These are phyloP conservation scores for Melanopsichium pennsylvanicum DNA, from an alignment of 1,284 basidiomycete species.

Conservation along the genomic window DNA sequence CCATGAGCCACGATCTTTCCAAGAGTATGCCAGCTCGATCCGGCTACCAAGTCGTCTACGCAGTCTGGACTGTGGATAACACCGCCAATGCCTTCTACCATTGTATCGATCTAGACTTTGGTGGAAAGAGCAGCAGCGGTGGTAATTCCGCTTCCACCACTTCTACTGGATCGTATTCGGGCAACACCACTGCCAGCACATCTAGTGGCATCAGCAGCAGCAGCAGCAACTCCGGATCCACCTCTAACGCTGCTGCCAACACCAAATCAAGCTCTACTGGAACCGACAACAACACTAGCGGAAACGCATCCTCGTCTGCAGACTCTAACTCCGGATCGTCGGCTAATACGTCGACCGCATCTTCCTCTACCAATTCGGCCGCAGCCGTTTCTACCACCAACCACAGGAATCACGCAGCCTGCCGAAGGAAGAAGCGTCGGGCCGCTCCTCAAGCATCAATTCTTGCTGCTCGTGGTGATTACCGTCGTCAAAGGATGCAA, in stretches of 20 bases:
- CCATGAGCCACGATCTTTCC: constrained; percentile 24
- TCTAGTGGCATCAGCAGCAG: neutral
- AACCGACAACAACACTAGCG: neutral
- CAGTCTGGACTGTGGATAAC: constrained; percentile 46
- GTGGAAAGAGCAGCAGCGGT: constrained; percentile 3
- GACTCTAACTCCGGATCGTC: neutral
- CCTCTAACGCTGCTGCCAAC: neutral
- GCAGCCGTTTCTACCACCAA: neutral
- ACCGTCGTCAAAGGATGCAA: constrained; percentile 12
- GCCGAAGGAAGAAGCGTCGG: constrained; percentile 24
- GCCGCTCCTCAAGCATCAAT: constrained; percentile 12
- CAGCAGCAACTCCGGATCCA: neutral
- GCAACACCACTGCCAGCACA: constrained; percentile 1
- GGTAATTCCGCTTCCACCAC: neutral
- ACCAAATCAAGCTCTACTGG: constrained; percentile 1
- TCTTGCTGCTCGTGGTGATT: constrained; percentile 20
- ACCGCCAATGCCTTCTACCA: constrained; percentile 47
- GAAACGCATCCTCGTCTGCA: constrained; percentile 1
- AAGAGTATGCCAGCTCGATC: constrained; percentile 25
- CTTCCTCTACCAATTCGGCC: neutral
- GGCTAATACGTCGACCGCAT: neutral
- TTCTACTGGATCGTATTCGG: neutral
- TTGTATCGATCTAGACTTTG: constrained; percentile 49
- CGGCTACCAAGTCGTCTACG: constrained; percentile 43
- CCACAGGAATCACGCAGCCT: constrained; percentile 8